Conservation (phyloP, 1,284 basidiomycete species). For the Ustilago curta region DNA sequence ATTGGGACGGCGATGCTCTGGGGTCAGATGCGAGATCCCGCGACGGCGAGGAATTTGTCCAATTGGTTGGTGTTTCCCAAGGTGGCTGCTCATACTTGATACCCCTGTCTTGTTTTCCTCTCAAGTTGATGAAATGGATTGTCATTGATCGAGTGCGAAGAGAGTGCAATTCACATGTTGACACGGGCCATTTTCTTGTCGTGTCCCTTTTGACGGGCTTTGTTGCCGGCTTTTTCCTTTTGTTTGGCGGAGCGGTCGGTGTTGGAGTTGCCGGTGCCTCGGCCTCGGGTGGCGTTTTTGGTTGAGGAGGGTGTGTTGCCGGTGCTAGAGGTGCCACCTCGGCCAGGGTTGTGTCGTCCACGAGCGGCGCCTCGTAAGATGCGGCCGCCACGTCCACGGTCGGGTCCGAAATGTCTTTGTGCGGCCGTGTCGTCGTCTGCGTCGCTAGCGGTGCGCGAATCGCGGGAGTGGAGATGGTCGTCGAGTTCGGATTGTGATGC, state of each 20-base stretch:
- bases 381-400: constrained; percentile 50
- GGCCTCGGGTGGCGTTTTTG: constrained; percentile 30
- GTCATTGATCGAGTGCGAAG: no score
- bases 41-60: constrained; percentile 31
- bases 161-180: constrained; percentile 5
- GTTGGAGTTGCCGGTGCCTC: constrained; percentile 42
- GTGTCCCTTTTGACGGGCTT: constrained; percentile 38
- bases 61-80: constrained; percentile 51
- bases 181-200: constrained; percentile 53
- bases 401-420: constrained; percentile 34
- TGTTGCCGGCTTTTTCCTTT: constrained; percentile 55
- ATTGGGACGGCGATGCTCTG: constrained; percentile 45
- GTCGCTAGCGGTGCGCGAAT: constrained; percentile 13
- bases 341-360: background rate
- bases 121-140: no score
- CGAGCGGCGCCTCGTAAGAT: constrained; percentile 38
- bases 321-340: no score
- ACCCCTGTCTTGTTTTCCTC: background rate
- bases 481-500: constrained; percentile 41
- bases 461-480: constrained; percentile 9
- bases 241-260: constrained; percentile 42
- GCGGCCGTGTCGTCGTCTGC: constrained; percentile 10
- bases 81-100: constrained; percentile 12
- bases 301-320: no score
- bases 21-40: constrained; percentile 40